Conservation (phyloP, 169 alveolate genomes). For the Theileria equi region DNA sequence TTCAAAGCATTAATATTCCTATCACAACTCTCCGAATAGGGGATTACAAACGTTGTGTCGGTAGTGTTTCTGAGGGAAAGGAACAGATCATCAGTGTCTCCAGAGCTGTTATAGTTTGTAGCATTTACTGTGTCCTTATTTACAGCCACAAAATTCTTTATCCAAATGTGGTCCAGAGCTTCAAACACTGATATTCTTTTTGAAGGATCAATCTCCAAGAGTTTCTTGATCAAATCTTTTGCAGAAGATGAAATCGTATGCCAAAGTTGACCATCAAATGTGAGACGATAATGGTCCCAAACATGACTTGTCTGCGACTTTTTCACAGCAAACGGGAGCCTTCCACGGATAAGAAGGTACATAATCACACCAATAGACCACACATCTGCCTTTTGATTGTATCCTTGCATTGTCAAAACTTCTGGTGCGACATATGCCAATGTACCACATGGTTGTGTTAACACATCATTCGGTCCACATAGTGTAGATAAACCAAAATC, state of each 20-base stretch:
- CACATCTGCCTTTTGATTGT: constrained; percentile 85
- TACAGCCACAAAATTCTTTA: constrained; percentile 81
- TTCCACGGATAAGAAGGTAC: constrained; percentile 84
- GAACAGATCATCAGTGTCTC: constrained; percentile 20
- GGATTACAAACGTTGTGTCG: constrained; percentile 61
- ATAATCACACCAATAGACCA: constrained; percentile 91
- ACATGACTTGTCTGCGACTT: constrained; percentile 57
- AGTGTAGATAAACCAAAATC: constrained; percentile 92
- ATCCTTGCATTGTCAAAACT: constrained; percentile 85
- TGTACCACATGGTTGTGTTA: constrained; percentile 89
- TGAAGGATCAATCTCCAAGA: constrained; percentile 70
- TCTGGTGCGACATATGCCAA: constrained; percentile 91
- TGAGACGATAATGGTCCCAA: constrained; percentile 54
- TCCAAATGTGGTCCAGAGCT: constrained; percentile 85
- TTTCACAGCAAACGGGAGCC: constrained; percentile 85
- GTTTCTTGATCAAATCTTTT: constrained; percentile 68
- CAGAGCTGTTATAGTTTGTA: background rate
- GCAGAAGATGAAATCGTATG: constrained; percentile 75
- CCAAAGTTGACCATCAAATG: constrained; percentile 80
- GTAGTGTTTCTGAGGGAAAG: constrained; percentile 38
- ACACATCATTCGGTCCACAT: constrained; percentile 82
- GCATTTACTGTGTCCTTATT: constrained; percentile 67
- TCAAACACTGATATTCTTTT: constrained; percentile 77
- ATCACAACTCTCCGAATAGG: constrained; percentile 53
- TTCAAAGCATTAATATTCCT: constrained; percentile 39